A percentile compares a stretch with the other conserved stretches of the same genome.
Evolutionary conservation across 257 asterid genomes (phyloP).

Genomic region (Mentha longifolia): DNA sequence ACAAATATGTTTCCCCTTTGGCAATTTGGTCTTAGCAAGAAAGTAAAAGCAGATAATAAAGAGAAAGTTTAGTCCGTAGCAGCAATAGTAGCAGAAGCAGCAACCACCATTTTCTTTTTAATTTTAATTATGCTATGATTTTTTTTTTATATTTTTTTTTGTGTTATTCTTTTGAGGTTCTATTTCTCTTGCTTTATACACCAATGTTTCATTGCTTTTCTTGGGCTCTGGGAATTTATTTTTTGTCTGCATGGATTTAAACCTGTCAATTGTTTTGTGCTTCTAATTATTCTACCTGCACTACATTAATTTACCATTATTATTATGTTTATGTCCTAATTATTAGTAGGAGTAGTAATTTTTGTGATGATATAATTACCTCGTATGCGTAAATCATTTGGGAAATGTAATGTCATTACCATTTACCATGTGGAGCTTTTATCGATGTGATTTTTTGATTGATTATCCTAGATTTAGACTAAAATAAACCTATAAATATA

Average conservation of each 20-base stretch:
- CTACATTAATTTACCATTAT: not conserved
- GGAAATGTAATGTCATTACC: not conserved
- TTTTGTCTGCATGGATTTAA: conserved; percentile 40
- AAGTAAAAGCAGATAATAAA: conserved; percentile 55
- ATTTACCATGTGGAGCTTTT: conserved; percentile 7
- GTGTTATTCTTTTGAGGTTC: conserved; percentile 40
- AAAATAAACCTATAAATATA: no score
- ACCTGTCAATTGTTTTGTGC: conserved; percentile 42
- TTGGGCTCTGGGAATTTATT: conserved; percentile 39
- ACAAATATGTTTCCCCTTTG: conserved; percentile 45
- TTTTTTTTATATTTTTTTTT: not conserved
- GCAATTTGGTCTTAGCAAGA: conserved; percentile 51
- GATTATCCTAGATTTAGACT: no score
- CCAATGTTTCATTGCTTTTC: conserved; percentile 37
- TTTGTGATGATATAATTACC: conserved; percentile 28
- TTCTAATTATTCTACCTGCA: conserved; percentile 16
- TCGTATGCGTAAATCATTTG: conserved; percentile 28
- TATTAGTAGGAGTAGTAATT: not conserved
- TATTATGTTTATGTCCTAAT: no score
- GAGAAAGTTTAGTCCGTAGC: conserved; percentile 48
- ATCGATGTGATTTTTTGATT: not conserved
- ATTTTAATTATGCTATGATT: not conserved
- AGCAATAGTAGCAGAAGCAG: conserved; percentile 34
- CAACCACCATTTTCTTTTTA: not conserved
- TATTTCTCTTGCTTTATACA: conserved; percentile 42